Percentiles rank a stretch among this genome's conserved stretches.
phyloP scores from a whole-genome alignment of 306 rosid species.

The Mimosa bimucronata region DNA sequence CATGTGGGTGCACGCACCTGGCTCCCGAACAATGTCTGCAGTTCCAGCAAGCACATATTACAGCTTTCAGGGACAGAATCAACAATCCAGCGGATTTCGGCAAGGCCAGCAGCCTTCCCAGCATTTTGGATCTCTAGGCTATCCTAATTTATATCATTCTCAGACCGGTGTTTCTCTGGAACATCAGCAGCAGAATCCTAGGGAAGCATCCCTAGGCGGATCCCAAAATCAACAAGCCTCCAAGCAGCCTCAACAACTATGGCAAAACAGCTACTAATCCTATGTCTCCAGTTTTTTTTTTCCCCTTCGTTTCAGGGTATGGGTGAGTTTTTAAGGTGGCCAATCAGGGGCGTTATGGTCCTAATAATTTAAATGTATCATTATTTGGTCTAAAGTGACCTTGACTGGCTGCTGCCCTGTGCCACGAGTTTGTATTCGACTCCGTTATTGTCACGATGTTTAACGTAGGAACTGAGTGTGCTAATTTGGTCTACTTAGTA shows the following conservation, averaged over 20 bases:
- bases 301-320: constrained; percentile 57
- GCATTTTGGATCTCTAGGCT: constrained; percentile 68
- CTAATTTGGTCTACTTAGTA: constrained; percentile 57
- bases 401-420: constrained; percentile 69
- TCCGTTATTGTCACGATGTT: constrained; percentile 51
- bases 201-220: constrained; percentile 68
- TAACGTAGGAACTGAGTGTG: constrained; percentile 75
- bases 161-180: constrained; percentile 76
- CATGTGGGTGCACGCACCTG: constrained; percentile 90
- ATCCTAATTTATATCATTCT: constrained; percentile 81
- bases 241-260: constrained; percentile 84
- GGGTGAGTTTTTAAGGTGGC: constrained; percentile 62
- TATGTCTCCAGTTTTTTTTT: constrained; percentile 39
- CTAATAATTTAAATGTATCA: constrained; percentile 51
- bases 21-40: constrained; percentile 84
- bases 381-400: constrained; percentile 68
- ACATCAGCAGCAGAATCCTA: constrained; percentile 71
- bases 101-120: constrained; percentile 90
- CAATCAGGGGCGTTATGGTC: constrained; percentile 56
- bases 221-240: constrained; percentile 76
- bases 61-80: constrained; percentile 85
- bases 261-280: constrained; percentile 90
- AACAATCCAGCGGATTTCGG: constrained; percentile 77
- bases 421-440: constrained; percentile 78
- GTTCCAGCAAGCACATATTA: constrained; percentile 77